phyloP scores from a whole-genome alignment of 2,329 filamentous ascomycete genomes.

The Sphaerulina vaccinii region DNA sequence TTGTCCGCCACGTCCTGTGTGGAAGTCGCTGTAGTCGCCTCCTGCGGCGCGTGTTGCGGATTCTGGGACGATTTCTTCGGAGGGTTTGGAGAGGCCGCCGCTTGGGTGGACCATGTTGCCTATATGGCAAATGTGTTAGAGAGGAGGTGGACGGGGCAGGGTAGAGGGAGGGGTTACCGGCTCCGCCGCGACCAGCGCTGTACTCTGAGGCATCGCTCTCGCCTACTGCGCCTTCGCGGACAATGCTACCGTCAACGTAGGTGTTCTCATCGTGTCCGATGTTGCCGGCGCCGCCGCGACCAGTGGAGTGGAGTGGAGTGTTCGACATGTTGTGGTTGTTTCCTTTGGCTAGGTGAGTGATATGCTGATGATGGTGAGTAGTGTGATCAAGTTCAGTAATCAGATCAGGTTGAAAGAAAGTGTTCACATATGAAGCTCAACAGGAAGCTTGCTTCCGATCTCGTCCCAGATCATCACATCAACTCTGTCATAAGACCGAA shows the following conservation, averaged over 20 bases:
- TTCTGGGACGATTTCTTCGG: conserved; percentile 47
- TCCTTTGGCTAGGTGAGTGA: background rate
- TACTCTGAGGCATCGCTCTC: conserved; percentile 41
- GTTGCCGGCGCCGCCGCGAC: conserved; percentile 59
- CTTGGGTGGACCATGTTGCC: conserved; percentile 20
- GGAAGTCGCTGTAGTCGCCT: conserved; percentile 45
- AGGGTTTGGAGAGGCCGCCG: conserved; percentile 22
- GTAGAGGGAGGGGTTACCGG: conserved; percentile 43
- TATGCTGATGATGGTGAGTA: background rate
- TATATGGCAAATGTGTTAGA: background rate
- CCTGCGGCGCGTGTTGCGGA: conserved; percentile 37
- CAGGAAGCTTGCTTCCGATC: too few species aligned
- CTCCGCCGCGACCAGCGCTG: conserved; percentile 40
- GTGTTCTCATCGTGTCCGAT: conserved; percentile 52
- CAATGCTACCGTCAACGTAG: conserved; percentile 48
- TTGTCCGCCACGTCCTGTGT: conserved; percentile 50
- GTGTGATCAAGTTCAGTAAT: background rate
- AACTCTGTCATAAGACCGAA: too few species aligned
- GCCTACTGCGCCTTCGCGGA: conserved; percentile 47
- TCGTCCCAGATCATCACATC: too few species aligned
- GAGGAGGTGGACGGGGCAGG: conserved; percentile 27
- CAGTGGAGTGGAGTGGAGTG: conserved; percentile 48
- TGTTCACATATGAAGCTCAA: too few species aligned
- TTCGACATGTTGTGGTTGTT: conserved; percentile 13
- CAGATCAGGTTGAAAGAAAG: background rate